phyloP scores from a whole-genome alignment of 371 early-diverging fungal genomes.

The Massospora cicadina region DNA sequence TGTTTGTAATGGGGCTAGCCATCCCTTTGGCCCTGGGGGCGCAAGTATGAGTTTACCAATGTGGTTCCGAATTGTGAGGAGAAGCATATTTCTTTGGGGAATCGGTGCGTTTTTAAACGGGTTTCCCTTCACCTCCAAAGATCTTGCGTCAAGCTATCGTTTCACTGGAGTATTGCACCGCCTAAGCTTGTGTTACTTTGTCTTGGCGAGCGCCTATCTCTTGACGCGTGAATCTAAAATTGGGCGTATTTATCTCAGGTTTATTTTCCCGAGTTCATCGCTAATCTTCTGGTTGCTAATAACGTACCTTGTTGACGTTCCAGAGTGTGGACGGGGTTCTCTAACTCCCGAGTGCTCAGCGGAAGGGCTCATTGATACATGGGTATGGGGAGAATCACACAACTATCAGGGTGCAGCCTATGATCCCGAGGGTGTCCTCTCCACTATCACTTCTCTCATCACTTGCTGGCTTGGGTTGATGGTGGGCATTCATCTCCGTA shows the following conservation, averaged over 20 bases:
- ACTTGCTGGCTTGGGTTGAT: constrained; percentile 24
- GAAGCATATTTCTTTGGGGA: constrained; percentile 19
- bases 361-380: constrained; percentile 22
- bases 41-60: neutral
- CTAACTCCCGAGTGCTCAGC: constrained; percentile 21
- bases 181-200: constrained; percentile 19
- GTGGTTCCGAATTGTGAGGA: constrained; percentile 14
- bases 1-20: constrained; percentile 26
- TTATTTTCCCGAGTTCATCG: constrained; percentile 10
- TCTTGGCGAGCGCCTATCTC: constrained; percentile 12
- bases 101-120: constrained; percentile 20
- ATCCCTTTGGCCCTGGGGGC: constrained; percentile 21
- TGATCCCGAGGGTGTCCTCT: constrained; percentile 29
- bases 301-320: constrained; percentile 18
- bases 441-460: constrained; percentile 22
- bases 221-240: constrained; percentile 7
- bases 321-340: constrained; percentile 12
- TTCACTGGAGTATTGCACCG: constrained; percentile 22
- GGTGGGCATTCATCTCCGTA: constrained; percentile 20
- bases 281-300: constrained; percentile 21
- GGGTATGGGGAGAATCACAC: constrained; percentile 21
- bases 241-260: neutral
- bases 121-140: constrained; percentile 15
- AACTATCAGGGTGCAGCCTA: constrained; percentile 20
- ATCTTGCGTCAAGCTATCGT: constrained; percentile 15